phyloP scores from a whole-genome alignment of 2,329 filamentous ascomycete genomes.

The Monosporascus sp. region DNA sequence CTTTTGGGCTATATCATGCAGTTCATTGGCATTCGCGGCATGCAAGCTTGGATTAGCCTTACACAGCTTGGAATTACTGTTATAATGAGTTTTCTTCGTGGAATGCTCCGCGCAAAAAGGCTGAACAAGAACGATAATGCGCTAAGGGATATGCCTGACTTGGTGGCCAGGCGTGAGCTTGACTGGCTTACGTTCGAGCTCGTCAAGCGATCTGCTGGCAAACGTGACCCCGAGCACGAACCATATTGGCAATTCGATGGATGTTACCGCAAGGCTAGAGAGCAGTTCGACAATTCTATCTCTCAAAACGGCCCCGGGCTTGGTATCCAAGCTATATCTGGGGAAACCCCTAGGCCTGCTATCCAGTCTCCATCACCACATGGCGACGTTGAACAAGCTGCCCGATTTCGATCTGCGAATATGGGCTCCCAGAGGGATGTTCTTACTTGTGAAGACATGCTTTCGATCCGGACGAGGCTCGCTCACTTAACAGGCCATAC shows the following conservation, averaged over 20 bases:
- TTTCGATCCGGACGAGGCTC: neutral
- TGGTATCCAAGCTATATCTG: too few relatives aligned
- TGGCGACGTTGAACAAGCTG: neutral
- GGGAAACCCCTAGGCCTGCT: too few relatives aligned
- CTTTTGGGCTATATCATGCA: slow-evolving; percentile 12
- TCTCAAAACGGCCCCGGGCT: neutral
- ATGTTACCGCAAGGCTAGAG: neutral
- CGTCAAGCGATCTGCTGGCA: neutral
- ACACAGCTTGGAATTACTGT: slow-evolving; percentile 12
- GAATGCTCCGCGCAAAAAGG: slow-evolving; percentile 11
- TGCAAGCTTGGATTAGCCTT: slow-evolving; percentile 14
- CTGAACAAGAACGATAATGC: slow-evolving; percentile 8
- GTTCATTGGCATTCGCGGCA: slow-evolving; percentile 16
- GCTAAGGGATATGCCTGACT: slow-evolving; percentile 7
- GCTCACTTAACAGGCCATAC: neutral
- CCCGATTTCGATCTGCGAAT: neutral
- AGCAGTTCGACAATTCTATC: neutral
- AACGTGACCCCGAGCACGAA: neutral
- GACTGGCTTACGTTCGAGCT: slow-evolving; percentile 18
- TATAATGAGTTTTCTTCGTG: slow-evolving; percentile 13
- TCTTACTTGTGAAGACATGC: neutral
- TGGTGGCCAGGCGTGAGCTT: slow-evolving; percentile 14
- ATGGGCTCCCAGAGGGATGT: neutral
- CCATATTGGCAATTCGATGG: neutral
- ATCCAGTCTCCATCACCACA: neutral